phyloP scores from a whole-genome alignment of 345 rosid genomes.

The Aquilaria malaccensis region DNA sequence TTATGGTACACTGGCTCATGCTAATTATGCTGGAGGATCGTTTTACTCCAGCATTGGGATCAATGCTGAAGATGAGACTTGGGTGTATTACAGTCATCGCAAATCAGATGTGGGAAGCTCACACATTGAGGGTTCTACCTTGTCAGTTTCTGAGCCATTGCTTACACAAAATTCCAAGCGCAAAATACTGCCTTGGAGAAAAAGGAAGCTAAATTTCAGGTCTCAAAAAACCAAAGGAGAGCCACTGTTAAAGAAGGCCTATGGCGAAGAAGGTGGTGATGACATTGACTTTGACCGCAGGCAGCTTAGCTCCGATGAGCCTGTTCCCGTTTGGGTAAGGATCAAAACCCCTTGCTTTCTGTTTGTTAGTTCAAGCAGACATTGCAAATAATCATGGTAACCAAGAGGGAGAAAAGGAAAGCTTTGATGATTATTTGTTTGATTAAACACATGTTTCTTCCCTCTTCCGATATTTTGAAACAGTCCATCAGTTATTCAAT shows the following conservation, averaged over 20 bases:
- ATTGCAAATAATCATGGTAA: no score
- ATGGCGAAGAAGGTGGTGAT: slow-evolving; percentile 57
- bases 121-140: slow-evolving; percentile 22
- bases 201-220: slow-evolving; percentile 39
- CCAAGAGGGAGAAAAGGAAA: background rate
- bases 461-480: no score
- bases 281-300: slow-evolving; percentile 57
- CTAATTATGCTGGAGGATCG: slow-evolving; percentile 34
- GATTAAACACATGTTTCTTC: background rate
- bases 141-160: slow-evolving; percentile 22
- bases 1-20: slow-evolving; percentile 43
- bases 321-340: slow-evolving; percentile 30
- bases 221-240: slow-evolving; percentile 46
- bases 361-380: background rate
- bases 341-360: background rate
- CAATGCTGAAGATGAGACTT: slow-evolving; percentile 39
- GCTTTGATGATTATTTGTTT: background rate
- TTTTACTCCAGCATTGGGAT: slow-evolving; percentile 14
- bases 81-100: slow-evolving; percentile 39
- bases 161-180: slow-evolving; percentile 20
- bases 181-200: slow-evolving; percentile 52
- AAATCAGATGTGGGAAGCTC: slow-evolving; percentile 30
- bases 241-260: slow-evolving; percentile 42
- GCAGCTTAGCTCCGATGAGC: slow-evolving; percentile 60
- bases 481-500: no score